phyloP scores from a whole-genome alignment of 2,329 filamentous ascomycete genomes.

The Curvularia hawaiiensis region DNA sequence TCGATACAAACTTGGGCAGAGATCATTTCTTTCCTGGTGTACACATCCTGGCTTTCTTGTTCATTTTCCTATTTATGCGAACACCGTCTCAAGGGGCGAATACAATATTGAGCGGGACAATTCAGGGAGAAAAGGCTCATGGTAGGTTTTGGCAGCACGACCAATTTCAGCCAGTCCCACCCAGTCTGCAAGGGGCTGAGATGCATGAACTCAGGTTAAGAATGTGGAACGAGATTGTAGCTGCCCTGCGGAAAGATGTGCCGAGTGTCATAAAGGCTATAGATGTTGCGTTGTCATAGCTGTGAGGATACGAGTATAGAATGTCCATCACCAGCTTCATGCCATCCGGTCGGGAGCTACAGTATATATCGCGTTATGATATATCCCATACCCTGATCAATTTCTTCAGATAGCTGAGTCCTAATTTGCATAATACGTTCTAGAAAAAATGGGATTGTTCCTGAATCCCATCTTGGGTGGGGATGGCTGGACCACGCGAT shows the following conservation, averaged over 20 bases:
- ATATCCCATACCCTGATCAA: background rate
- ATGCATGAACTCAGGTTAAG: conserved; percentile 38
- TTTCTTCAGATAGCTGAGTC: background rate
- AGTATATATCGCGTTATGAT: background rate
- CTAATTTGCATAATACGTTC: background rate
- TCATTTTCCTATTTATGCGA: conserved; percentile 31
- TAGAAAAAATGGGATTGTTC: background rate
- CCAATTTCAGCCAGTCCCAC: conserved; percentile 35
- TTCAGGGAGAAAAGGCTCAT: conserved; percentile 40
- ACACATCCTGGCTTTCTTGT: conserved; percentile 27
- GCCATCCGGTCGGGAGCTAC: too few species aligned
- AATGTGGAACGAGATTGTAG: conserved; percentile 44
- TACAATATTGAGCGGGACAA: conserved; percentile 41
- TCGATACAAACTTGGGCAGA: conserved; percentile 38
- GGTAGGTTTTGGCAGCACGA: conserved; percentile 47
- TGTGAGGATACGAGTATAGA: background rate
- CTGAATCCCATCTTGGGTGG: background rate
- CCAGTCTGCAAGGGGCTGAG: conserved; percentile 36
- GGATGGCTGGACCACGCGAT: conserved; percentile 9
- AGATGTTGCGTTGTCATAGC: conserved; percentile 11
- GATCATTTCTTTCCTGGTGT: conserved; percentile 39
- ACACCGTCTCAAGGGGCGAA: conserved; percentile 39
- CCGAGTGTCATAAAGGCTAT: conserved; percentile 21
- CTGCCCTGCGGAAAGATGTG: conserved; percentile 38
- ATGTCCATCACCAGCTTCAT: background rate